Evolutionary conservation across 495 filamentous ascomycete species (phyloP).

Genomic region (Talaromyces adpressus): DNA sequence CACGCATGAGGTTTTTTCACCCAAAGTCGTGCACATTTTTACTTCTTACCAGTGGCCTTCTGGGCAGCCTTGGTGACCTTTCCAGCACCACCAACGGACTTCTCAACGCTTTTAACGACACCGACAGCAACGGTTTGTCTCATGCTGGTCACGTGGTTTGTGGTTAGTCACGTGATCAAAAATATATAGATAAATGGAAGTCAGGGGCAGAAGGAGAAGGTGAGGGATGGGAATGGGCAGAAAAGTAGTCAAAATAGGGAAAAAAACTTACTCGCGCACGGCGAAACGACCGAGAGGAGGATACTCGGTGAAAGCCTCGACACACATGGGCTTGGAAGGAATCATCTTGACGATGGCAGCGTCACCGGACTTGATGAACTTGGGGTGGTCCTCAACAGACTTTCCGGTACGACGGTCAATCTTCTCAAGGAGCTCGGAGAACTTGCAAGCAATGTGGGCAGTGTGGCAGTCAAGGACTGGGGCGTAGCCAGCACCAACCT

Average conservation of each 20-base stretch:
- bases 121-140: slow-evolving; percentile 94
- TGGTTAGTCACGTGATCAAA: background rate
- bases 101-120: slow-evolving; percentile 85
- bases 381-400: slow-evolving; percentile 80
- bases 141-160: slow-evolving; percentile 30
- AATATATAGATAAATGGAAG: background rate
- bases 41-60: slow-evolving; percentile 61
- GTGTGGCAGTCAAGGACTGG: slow-evolving; percentile 99
- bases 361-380: slow-evolving; percentile 99
- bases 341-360: slow-evolving; percentile 99
- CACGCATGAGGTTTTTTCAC: slow-evolving; percentile 4
- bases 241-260: slow-evolving; percentile 24
- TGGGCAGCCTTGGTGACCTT: slow-evolving; percentile 74
- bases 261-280: slow-evolving; percentile 55
- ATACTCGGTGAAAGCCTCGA: slow-evolving; percentile 99
- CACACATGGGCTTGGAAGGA: slow-evolving; percentile 99
- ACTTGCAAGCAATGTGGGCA: slow-evolving; percentile 99
- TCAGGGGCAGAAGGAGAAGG: background rate
- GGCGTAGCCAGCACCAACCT: slow-evolving; percentile 97
- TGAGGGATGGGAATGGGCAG: background rate
- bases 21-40: slow-evolving; percentile 19
- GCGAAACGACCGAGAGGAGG: slow-evolving; percentile 98
- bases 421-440: slow-evolving; percentile 97
- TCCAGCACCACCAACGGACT: slow-evolving; percentile 57
- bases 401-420: slow-evolving; percentile 99